A percentile compares a stretch with the other conserved stretches of the same genome.
Conservation (phyloP, 805 yeast species). For the Nakazawaea holstii region DNA sequence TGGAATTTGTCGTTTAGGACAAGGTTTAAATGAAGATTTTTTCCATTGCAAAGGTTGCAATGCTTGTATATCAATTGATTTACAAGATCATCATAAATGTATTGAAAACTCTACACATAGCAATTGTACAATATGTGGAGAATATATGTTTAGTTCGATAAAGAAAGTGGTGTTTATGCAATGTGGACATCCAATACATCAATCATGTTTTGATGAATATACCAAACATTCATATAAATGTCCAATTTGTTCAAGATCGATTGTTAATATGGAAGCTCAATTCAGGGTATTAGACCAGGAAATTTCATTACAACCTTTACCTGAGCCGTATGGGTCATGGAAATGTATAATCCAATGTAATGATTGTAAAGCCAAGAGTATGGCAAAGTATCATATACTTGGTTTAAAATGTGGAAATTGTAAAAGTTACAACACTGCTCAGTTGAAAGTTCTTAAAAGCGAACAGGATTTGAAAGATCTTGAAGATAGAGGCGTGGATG, state of each 20-base stretch:
- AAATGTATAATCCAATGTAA: conserved; percentile 70
- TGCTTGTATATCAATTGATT: conserved; percentile 78
- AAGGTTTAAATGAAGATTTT: conserved; percentile 83
- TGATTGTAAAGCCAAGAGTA: conserved; percentile 82
- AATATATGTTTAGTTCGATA: conserved; percentile 79
- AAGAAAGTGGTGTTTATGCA: conserved; percentile 84
- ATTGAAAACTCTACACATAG: conserved; percentile 85
- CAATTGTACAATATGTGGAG: conserved; percentile 90
- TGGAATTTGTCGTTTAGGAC: conserved; percentile 87
- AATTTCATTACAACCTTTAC: conserved; percentile 69
- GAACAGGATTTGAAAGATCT: conserved; percentile 5
- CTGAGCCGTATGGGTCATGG: conserved; percentile 77
- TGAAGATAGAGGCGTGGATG: not conserved
- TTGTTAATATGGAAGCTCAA: conserved; percentile 82
- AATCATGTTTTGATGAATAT: conserved; percentile 74
- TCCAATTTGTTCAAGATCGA: conserved; percentile 82
- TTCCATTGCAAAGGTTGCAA: conserved; percentile 90
- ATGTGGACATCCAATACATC: conserved; percentile 94
- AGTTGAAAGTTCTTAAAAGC: conserved; percentile 38
- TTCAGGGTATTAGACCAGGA: conserved; percentile 85
- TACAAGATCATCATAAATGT: conserved; percentile 75
- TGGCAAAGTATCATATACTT: conserved; percentile 71
- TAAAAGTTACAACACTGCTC: conserved; percentile 81
- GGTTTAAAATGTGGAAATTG: conserved; percentile 89
- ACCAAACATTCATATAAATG: conserved; percentile 84